Base-by-base conservation (phyloP, 345 rosid species). In the Boechera stricta region DNA sequence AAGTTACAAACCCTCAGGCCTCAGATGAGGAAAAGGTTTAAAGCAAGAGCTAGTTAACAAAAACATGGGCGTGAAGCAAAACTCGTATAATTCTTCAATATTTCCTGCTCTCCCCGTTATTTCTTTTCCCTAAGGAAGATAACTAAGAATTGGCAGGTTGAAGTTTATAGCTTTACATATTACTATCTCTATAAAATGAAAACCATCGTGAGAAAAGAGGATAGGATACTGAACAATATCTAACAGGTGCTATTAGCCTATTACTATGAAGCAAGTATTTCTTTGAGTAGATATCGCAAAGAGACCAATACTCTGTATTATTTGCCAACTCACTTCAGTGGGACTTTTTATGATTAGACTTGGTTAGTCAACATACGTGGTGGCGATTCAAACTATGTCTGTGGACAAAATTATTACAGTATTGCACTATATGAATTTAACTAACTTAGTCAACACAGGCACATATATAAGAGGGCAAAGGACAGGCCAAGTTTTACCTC, bases 401-500 rank as follows among this genome's bases (percentile, higher is more conserved):
- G 12, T 5, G 18, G 18, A 61, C 10, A 48, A 7, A n/a, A n/a
- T 24, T 15, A 9, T 64, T 10, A 47, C 21, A 18, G 68, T 42
- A 53, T 41, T 44, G 48, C 49, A 45, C 48, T 33, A 41, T 9
- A 31, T 38, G 26, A 51, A 18, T 55, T 65, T 33, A 64, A 65
- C 42, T 47, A 52, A 38, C 31, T 38, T 62, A 62, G 29, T 26
- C 21, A 29, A 55, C 44, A 10, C 31, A 29, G 24, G 33, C 8
- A 77, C 28, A 52, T n/a, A 45, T 55, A 74, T 44, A 74, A 69
- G 53, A 74, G 29, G 62, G 67, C 0, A 62, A 44, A 35, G n/a
- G 70, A 76, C 58, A 64, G 73, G 68, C 57, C 54, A 52, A 67
- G 24, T 53, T 68, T 73, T 80, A 94, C 98, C 97, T 94, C 98